Conservation (phyloP, 495 filamentous ascomycete genomes). For the Aspergillus cavernicola region DNA sequence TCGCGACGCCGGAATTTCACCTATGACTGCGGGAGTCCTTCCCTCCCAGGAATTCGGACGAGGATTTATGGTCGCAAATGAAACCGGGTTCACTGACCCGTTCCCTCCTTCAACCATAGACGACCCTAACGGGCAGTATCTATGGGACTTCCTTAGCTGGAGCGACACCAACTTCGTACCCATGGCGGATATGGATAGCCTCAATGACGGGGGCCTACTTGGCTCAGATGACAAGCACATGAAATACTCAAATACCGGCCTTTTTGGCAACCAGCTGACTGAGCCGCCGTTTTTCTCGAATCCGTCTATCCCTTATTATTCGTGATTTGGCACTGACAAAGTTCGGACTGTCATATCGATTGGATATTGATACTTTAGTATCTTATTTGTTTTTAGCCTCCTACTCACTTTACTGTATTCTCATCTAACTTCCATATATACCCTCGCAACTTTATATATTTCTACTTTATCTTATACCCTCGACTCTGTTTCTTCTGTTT, state of each 20-base stretch:
- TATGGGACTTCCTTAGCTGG: conserved; percentile 46
- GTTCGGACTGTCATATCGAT: no score
- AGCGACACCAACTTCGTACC: conserved; percentile 38
- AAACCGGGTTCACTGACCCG: conserved; percentile 26
- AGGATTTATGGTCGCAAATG: conserved; percentile 18
- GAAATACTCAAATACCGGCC: conserved; percentile 25
- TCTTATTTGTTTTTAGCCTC: background rate
- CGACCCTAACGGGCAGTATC: conserved; percentile 34
- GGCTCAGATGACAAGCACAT: conserved; percentile 29
- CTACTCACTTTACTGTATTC: background rate
- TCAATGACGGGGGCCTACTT: conserved; percentile 25
- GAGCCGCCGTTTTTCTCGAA: conserved; percentile 32
- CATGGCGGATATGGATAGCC: conserved; percentile 30
- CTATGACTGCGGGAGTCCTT: background rate
- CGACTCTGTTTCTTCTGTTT: background rate
- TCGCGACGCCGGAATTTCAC: conserved; percentile 18
- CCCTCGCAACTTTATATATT: conserved; percentile 3
- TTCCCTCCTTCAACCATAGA: conserved; percentile 29
- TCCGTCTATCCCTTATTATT: conserved; percentile 21
- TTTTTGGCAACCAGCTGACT: conserved; percentile 23
- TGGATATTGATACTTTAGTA: background rate
- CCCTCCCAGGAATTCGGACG: conserved; percentile 23
- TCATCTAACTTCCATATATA: no score
- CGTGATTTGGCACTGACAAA: background rate
- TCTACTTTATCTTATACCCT: background rate